Evolutionary conservation across 176 grass and related monocot species (phyloP), one percentile per base, ranked within the genome.

Genomic region (Cenchrus americanus): DNA sequence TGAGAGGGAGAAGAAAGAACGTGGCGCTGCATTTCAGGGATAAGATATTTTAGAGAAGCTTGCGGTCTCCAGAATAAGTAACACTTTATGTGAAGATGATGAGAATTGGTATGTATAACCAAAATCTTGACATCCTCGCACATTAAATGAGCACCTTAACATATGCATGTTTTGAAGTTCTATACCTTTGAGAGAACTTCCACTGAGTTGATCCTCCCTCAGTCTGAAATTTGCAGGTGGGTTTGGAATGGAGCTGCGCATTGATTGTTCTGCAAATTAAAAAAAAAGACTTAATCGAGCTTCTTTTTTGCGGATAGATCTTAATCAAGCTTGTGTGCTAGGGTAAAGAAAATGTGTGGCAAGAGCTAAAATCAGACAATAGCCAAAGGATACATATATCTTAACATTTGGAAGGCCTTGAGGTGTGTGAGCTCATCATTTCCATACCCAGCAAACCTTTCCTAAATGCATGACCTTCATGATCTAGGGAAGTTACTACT

Each of bases 1-100:
- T 44, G 97, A 78, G 72, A 96, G 81, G 74, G 93, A 96, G 79
- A 99, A 99, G 83, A 99, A 99, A 59, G 97, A 99, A 19, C 93
- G 93, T 23, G 96, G 89, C 19, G 85, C 96, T 96, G 93, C 88
- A 90, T 78, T 91, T 80, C 79, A 62, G 73, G 66, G 15, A 70
- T 19, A 80, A 72, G 37, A 91, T 78, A 52, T 80, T 62, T 83
- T 67, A 86, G 69, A 42, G 6, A 52, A 70, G 71, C 23, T 70
- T 75, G 42, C 17, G 12, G 64, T 42, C 79, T 17, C 14, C 14
- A 59, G 21, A 64, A 83, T 75, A 74, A 85, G 40, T n/a, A 64
- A 78, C 47, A 54, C 61, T 14, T 80, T 76, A 49, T 75, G 47
- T 62, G 41, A 26, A 77, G 30, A 71, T 47, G 62, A 65, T 0